These are phyloP conservation scores for Ophiostoma piceae DNA, from an alignment of 2,329 filamentous ascomycete species.

Conservation along the genomic window DNA sequence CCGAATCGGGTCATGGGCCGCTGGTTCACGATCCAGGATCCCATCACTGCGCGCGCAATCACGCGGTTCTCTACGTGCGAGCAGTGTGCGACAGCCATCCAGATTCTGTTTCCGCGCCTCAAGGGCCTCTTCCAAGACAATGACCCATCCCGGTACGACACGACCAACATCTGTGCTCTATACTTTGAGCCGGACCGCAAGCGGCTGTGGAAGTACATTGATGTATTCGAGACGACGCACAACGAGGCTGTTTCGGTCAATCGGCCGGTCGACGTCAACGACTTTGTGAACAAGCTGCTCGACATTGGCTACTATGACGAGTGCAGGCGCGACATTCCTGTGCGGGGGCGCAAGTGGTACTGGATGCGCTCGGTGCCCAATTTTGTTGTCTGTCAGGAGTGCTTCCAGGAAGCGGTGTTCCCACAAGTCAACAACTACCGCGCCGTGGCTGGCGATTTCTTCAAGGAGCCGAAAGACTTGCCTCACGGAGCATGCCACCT, in stretches of 20 bases:
- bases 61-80: constrained; percentile 70
- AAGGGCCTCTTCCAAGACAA: constrained; percentile 58
- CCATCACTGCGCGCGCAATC: constrained; percentile 57
- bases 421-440: constrained; percentile 50
- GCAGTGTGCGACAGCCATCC: constrained; percentile 66
- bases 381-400: constrained; percentile 81
- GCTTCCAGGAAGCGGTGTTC: constrained; percentile 73
- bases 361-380: constrained; percentile 68
- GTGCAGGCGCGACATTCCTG: constrained; percentile 60
- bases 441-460: constrained; percentile 61
- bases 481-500: constrained; percentile 62
- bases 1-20: constrained; percentile 50
- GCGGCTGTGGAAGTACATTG: constrained; percentile 56
- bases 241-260: constrained; percentile 45
- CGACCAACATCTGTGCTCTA: constrained; percentile 61
- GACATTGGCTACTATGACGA: constrained; percentile 54
- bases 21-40: constrained; percentile 74
- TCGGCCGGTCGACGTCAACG: constrained; percentile 50
- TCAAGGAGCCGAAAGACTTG: constrained; percentile 53
- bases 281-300: constrained; percentile 59
- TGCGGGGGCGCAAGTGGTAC: constrained; percentile 66
- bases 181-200: constrained; percentile 50
- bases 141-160: constrained; percentile 43
- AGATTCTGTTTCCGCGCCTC: constrained; percentile 68
- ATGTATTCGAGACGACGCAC: constrained; percentile 53